Evolutionary conservation across 495 filamentous ascomycete genomes (phyloP).

Genomic region (Platismatia glauca): DNA sequence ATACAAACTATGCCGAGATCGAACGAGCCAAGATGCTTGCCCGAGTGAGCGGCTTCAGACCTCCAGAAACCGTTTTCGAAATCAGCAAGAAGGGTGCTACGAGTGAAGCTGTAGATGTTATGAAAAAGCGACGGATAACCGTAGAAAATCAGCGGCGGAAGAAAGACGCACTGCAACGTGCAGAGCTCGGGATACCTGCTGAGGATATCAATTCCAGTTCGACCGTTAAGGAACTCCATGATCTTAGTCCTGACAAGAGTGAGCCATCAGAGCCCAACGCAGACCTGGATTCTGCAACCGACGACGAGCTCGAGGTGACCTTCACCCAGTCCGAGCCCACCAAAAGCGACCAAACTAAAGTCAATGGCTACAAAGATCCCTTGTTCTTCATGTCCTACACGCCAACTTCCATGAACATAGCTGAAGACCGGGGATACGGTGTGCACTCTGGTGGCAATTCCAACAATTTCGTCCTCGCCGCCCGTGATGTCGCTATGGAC

Average conservation of each 20-base stretch:
- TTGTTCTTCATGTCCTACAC: constrained; percentile 96
- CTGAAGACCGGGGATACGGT: constrained; percentile 84
- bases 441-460: constrained; percentile 61
- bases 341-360: constrained; percentile 24
- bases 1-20: constrained; percentile 50
- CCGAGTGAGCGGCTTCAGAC: constrained; percentile 75
- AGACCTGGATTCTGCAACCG: constrained; percentile 58
- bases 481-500: constrained; percentile 79
- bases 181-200: background rate
- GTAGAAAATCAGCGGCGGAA: constrained; percentile 33
- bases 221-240: constrained; percentile 29
- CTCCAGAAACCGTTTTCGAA: constrained; percentile 90
- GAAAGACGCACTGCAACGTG: constrained; percentile 30
- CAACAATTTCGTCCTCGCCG: constrained; percentile 64
- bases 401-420: constrained; percentile 62
- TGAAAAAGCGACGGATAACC: constrained; percentile 56
- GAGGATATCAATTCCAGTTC: background rate
- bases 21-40: constrained; percentile 78
- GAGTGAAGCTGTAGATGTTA: constrained; percentile 67
- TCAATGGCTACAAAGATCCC: constrained; percentile 60
- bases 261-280: constrained; percentile 31
- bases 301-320: constrained; percentile 73
- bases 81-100: constrained; percentile 55
- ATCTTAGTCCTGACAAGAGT: constrained; percentile 19
- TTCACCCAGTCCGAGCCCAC: constrained; percentile 50